Conservation (phyloP, 345 rosid genomes). For the Alliaria petiolata region DNA sequence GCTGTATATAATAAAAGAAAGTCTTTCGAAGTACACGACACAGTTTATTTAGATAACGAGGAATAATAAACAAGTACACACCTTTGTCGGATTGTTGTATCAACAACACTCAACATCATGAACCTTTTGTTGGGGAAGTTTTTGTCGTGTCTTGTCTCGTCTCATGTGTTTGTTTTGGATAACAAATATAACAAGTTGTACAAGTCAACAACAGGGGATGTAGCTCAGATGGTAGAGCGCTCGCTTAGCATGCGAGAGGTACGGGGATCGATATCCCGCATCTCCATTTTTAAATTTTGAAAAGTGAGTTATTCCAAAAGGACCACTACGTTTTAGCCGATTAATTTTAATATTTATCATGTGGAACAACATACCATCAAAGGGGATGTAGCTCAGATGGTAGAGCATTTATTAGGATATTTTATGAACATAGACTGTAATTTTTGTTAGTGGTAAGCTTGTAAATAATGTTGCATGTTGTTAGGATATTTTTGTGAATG, state of each 20-base stretch:
- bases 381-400: slow-evolving; percentile 40
- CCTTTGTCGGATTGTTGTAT: background rate
- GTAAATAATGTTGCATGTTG: too few species aligned
- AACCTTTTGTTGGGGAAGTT: background rate
- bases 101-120: background rate
- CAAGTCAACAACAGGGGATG: slow-evolving; percentile 73
- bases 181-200: too few species aligned
- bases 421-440: too few species aligned
- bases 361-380: too few species aligned
- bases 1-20: slow-evolving; percentile 10
- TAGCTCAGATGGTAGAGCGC: slow-evolving; percentile 97
- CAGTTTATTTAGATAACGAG: background rate
- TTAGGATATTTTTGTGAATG: too few species aligned
- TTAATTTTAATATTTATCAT: too few species aligned
- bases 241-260: slow-evolving; percentile 88
- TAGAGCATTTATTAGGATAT: too few species aligned
- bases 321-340: too few species aligned
- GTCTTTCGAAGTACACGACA: background rate
- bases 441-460: too few species aligned
- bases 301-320: too few species aligned
- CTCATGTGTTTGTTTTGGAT: too few species aligned
- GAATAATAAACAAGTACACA: slow-evolving; percentile 9
- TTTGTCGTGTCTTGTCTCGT: background rate
- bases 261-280: slow-evolving; percentile 81
- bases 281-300: too few species aligned